phyloP scores from a whole-genome alignment of 768 basidiomycete species.

The Panaeolus cyanescens region DNA sequence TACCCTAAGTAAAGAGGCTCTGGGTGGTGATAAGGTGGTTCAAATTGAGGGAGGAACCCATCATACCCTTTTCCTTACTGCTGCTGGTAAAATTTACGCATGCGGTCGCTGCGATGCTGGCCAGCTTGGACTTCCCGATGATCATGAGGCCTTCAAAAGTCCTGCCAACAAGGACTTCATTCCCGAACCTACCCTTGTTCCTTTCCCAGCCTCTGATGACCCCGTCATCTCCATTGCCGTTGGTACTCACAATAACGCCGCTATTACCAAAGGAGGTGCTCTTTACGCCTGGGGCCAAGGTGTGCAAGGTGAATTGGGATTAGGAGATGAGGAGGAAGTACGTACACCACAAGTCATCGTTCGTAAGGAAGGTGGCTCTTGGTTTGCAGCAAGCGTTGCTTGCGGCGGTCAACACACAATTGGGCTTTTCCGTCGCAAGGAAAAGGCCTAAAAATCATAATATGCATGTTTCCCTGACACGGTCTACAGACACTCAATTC shows the following conservation, averaged over 20 bases:
- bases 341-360: constrained; percentile 69
- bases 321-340: constrained; percentile 59
- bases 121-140: constrained; percentile 78
- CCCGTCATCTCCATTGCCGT: constrained; percentile 65
- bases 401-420: constrained; percentile 83
- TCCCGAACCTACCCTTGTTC: constrained; percentile 61
- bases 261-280: constrained; percentile 65
- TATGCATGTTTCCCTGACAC: neutral
- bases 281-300: constrained; percentile 81
- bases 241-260: constrained; percentile 76
- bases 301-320: constrained; percentile 75
- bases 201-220: constrained; percentile 66
- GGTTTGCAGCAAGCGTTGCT: constrained; percentile 64
- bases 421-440: constrained; percentile 70
- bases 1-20: constrained; percentile 59
- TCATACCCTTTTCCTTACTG: constrained; percentile 88
- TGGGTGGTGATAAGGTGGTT: constrained; percentile 61
- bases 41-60: constrained; percentile 86
- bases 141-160: constrained; percentile 66
- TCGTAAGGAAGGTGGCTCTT: constrained; percentile 69
- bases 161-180: constrained; percentile 60
- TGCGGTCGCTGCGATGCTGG: constrained; percentile 84
- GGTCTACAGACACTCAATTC: neutral
- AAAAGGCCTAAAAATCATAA: constrained; percentile 22
- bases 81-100: constrained; percentile 80